Base-by-base conservation (phyloP, 495 filamentous ascomycete genomes). In the Hyaloscypha bicolor region DNA sequence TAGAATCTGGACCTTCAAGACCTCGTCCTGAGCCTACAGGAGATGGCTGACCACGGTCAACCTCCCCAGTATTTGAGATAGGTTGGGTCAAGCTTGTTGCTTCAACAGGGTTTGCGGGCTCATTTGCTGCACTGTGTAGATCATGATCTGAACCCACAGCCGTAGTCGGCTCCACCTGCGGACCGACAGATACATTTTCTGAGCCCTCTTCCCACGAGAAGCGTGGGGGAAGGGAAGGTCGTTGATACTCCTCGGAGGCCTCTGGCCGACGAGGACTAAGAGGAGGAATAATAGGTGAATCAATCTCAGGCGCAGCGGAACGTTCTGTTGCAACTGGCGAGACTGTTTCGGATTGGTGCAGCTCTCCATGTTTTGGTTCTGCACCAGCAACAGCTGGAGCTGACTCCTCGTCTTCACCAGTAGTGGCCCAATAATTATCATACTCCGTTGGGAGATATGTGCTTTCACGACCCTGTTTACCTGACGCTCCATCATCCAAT, bases 371-470 rank as follows among this genome's bases (percentile, higher is more conserved):
- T 12, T 51, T 25, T 45, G 21, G 22, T 4, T 45, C 45, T 12
- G 62, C 6, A n/a, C 32, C 42, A 42, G 55, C 37, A 22, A 55
- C 29, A 70, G 37, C 51, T 9, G 64, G 39, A 16, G 58, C 57
- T 1, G 71, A 62, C 61, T 65, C 55, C 56, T 75, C 65, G 29
- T 72, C 74, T 30, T 70, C 72, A 52, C 77, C 79, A 64, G 69
- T 68, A 25, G 66, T 67, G 6, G 81, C 83, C 87, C 84, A 86
- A 72, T 88, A 86, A 59, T 81, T 83, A 63, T 88, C 87, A 74
- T 87, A 87, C 68, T 88, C 85, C 32, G 76, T 78, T 1, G 86
- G 87, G 31, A 88, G 74, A 32, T 84, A 80, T 6, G 80, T 81
- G 55, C 83, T 84, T 57, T 83, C 79, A 60, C 76, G 72, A 12